Base-by-base conservation (phyloP, 345 rosid species). In the Conringia planisiliqua region DNA sequence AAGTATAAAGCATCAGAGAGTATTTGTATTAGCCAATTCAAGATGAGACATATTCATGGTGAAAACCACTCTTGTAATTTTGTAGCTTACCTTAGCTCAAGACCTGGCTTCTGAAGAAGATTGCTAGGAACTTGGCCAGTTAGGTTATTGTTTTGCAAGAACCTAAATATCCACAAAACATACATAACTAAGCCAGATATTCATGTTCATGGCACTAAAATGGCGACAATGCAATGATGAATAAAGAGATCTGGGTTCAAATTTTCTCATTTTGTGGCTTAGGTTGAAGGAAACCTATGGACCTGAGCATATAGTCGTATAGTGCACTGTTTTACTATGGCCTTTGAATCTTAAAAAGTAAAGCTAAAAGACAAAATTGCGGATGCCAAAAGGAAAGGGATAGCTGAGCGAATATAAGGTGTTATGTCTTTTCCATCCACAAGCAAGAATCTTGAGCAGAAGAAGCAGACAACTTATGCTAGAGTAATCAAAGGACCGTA, bases 81-180 rank as follows among this genome's bases (percentile, higher is more conserved):
- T 20, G 20, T 69, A 3, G 62, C 78, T 81, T 82, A 95, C 97
- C 85, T 78, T 12, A 90, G 78, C 32, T 79, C 78, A 65, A 89
- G 83, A 22, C 90, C 87, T 2, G 86, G 77, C 71, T 77, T 89
- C 50, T 79, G 79, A 52, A 72, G 54, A 62, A 91, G 90, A 54
- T 73, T 85, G 71, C 46, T 72, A 10, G 97, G 96, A 58, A 87
- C 46, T 64, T 75, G 82, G 66, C 98, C 96, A 1, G 92, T 87
- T 73, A 95, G 82, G 74, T 89, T 89, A 74, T 95, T 95, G 89
- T 92, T 91, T 75, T 95, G 92, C 64, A 95, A 78, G 80, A 82
- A 90, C 68, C 99, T 95, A 86, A 48, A n/a, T 12, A 35, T 59
- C 61, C 22, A 66, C 8, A 33, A 50, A 58, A 12, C 40, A 50